phyloP scores from a whole-genome alignment of 108 stramenopile genomes.

The Skeletonema costatum region DNA sequence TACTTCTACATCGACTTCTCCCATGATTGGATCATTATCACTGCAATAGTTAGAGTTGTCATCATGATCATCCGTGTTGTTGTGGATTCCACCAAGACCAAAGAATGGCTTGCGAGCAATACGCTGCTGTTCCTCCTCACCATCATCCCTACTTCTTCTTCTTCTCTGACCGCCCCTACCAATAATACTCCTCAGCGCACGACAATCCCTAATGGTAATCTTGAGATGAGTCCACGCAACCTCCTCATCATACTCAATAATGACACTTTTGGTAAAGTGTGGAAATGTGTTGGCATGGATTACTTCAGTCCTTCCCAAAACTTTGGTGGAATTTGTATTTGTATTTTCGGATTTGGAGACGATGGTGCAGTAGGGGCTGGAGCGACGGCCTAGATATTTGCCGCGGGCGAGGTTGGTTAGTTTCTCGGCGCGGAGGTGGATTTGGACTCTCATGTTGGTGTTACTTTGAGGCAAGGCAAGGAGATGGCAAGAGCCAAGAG shows the following conservation, averaged over 20 bases:
- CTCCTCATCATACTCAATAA: constrained; percentile 13
- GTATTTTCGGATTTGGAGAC: neutral
- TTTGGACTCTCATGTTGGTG: constrained; percentile 9
- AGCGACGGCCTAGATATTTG: constrained; percentile 14
- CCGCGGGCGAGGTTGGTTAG: constrained; percentile 13
- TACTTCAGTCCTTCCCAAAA: neutral
- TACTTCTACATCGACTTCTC: constrained; percentile 23
- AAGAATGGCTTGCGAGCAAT: no score
- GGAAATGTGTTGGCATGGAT: constrained; percentile 12
- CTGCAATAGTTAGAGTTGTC: neutral
- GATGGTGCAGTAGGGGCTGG: constrained; percentile 27
- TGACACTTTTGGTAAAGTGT: constrained; percentile 7
- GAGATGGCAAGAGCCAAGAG: no score
- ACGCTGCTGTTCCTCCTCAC: neutral
- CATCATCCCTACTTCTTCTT: neutral
- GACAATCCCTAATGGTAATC: constrained; percentile 23
- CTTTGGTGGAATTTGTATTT: neutral
- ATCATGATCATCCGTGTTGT: neutral
- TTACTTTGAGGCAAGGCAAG: no score
- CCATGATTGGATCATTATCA: constrained; percentile 18
- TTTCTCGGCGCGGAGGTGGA: constrained; percentile 34
- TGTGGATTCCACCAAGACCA: neutral
- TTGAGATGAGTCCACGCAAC: constrained; percentile 16
- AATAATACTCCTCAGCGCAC: neutral
- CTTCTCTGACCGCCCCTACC: neutral